Evolutionary conservation across 169 alveolate genomes (phyloP), one percentile per base, ranked within the genome.

Genomic region (Eimeria falciformis): DNA sequence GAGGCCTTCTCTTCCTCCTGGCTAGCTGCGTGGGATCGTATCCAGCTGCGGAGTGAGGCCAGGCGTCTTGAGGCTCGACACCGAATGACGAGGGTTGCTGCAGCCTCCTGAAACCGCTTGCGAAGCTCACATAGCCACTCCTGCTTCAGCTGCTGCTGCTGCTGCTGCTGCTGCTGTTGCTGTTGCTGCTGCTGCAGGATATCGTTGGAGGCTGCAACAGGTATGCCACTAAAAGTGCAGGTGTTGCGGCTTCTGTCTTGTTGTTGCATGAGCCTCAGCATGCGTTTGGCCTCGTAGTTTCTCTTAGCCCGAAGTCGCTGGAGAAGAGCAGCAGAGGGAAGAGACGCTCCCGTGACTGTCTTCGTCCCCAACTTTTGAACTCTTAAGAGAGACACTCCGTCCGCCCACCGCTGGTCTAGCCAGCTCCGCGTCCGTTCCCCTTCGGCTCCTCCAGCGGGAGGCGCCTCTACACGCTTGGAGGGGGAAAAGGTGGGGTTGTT

Each of bases 381-480:
- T 79, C 73, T 53, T 5, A 79, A 55, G 23, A 55, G 75, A 0
- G 69, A 55, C 50, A 79, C 75, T 53, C 47, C 43, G 21, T 79
- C 89, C 12, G 69, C 89, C 89, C 89, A 79, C 6, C 89, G 69
- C n/a, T 79, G 75, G 33, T 79, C 89, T 40, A 79, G 65, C 75
- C 18, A 55, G 62, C 14, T 7, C 62, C 62, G 14, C 62, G n/a
- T n/a, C n/a, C n/a, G n/a, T n/a, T n/a, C n/a, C n/a, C n/a, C n/a
- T n/a, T n/a, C n/a, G n/a, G n/a, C n/a, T n/a, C n/a, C n/a, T n/a
- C n/a, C n/a, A n/a, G n/a, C n/a, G n/a, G n/a, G n/a, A n/a, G n/a
- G n/a, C n/a, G n/a, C n/a, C n/a, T n/a, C n/a, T n/a, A n/a, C n/a
- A n/a, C n/a, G n/a, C n/a, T n/a, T n/a, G n/a, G n/a, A n/a, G n/a